Evolutionary conservation across 2,329 filamentous ascomycete genomes (phyloP), one percentile per base, ranked within the genome.

Genomic region (Fusarium sacchari): DNA sequence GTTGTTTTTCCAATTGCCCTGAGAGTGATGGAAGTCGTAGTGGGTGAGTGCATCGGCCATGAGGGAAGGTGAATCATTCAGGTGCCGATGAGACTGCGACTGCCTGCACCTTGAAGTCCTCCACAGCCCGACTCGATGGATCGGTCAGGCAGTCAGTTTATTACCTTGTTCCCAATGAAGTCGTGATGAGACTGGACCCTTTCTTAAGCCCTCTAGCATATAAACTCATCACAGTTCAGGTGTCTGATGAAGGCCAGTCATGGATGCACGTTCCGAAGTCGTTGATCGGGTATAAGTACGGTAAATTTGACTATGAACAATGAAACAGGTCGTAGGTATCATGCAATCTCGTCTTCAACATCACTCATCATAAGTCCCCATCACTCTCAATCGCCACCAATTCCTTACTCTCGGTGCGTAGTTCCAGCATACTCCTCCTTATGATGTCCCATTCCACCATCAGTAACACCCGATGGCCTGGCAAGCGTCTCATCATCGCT

Each of bases 401-500:
- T 11, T 15, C 13, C 34, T 36, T 55, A 69, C 58, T 76, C 74
- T 26, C 55, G 50, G 12, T 76, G 73, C 7, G 43, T 58, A 17
- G 62, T 44, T 11, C 67, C 73, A 26, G 65, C 36, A 10, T 63
- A 18, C 43, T 73, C 75, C 18, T 77, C 69, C 58, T 77, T 77
- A 13, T 55, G 68, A 7, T 36, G 26, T 18, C 30, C 65, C 15
- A 44, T 13, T 9, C 50, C 53, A 17, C 49, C 66, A 22, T 75
- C 73, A 20, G 60, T 60, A 0, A 66, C 36, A 11, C 52, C 73
- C 5, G 65, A 69, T 7, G 46, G 53, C 12, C 65, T 57, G 6
- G 67, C 70, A 32, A 75, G 47, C 2, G 58, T 69, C 43, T 77
- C 75, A 1, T 77, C 73, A 5, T 77, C 76, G 13, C 75, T 77